Conservation (phyloP, 2,329 filamentous ascomycete species). For the Aureobasidium subglaciale region DNA sequence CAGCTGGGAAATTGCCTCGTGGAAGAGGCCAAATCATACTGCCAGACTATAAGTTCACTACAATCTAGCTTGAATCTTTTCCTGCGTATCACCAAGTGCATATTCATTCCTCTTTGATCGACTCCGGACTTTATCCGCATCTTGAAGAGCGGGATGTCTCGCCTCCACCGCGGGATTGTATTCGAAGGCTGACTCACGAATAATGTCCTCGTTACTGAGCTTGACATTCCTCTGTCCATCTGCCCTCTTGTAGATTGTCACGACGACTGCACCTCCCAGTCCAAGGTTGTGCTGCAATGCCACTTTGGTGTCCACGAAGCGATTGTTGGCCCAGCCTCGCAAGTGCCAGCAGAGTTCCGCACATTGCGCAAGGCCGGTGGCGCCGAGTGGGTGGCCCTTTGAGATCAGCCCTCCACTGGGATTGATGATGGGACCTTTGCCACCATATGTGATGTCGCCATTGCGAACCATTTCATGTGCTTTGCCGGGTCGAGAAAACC, state of each 20-base stretch:
- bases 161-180: too few species aligned
- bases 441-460: constrained; percentile 88
- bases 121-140: too few species aligned
- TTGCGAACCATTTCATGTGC: constrained; percentile 83
- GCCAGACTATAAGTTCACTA: too few species aligned
- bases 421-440: constrained; percentile 76
- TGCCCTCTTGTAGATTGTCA: constrained; percentile 79
- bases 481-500: constrained; percentile 67
- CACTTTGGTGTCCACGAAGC: constrained; percentile 61
- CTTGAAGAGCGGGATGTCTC: too few species aligned
- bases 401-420: constrained; percentile 91
- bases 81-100: too few species aligned
- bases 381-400: constrained; percentile 91
- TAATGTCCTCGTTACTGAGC: too few species aligned
- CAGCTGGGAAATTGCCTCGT: too few species aligned
- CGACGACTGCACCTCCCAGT: constrained; percentile 81
- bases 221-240: too few species aligned
- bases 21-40: too few species aligned
- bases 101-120: too few species aligned
- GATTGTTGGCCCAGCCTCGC: constrained; percentile 91
- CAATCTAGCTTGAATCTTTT: too few species aligned
- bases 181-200: too few species aligned
- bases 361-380: constrained; percentile 91
- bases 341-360: constrained; percentile 94
- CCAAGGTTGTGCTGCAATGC: constrained; percentile 91